Base-by-base conservation (phyloP, 1,139 yeast genomes). In the Pichia cactophila region DNA sequence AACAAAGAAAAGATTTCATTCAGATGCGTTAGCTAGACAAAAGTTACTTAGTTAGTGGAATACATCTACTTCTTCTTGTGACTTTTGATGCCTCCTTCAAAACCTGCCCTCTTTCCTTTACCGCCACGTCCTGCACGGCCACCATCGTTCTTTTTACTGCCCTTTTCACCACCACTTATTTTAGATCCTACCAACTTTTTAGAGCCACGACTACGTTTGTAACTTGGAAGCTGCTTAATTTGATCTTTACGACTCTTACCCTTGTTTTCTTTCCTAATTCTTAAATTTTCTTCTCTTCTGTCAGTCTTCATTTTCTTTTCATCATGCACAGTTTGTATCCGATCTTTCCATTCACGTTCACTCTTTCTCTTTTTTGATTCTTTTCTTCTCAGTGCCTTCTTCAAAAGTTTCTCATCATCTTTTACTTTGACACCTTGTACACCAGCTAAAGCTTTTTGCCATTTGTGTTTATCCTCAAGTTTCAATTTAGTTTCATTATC, bases 401-500 rank as follows among this genome's bases (percentile, higher is more conserved):
- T 84, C 66, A 94, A 75, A 58, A 92, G 70, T 62, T 81, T 83
- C 64, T 90, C 98, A 65, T 92, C 95, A 65, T 94, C 97, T 60
- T 85, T 86, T 45, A 90, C 72, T 65, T 88, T 90, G 31, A 80
- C 70, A 44, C 98, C 98, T 67, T 89, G 96, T 4, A 95, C 90
- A 61, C 85, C 92, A 35, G 85, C 76, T 71, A 90, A 73, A 20
- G 94, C 87, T 58, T 79, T 76, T 60, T 79, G 81, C 99, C 99
- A 92, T 60, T 83, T 80, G 39, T 81, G 83, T 61, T 89, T 88
- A 55, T 85, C 88, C 51, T 76, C 77, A 36, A 76, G 69, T 52
- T 77, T 75, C 38, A 72, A 70, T 61, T 78, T 81, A 54, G 86
- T 82, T 46, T 83, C 86, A 23, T 78, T 79, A 52, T 82, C 81